Conservation (phyloP, 169 alveolate genomes). For the Eimeria necatrix region DNA sequence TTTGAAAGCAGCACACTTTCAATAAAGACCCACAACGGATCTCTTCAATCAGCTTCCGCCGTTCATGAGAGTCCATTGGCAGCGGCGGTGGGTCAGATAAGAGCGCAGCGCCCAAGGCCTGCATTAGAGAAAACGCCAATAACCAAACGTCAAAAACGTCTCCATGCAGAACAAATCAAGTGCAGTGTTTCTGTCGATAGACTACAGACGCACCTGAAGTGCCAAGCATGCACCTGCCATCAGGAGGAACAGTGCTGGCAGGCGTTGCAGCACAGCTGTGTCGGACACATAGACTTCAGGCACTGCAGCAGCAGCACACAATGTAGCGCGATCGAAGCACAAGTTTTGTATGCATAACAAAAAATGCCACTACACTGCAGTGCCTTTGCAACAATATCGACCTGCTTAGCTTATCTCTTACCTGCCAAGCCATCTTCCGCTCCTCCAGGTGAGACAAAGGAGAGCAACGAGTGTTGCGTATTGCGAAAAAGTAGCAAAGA, state of each 20-base stretch:
- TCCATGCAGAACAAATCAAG: not conserved
- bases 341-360: too few species aligned
- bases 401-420: not conserved
- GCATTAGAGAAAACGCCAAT: not conserved
- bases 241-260: conserved; percentile 69
- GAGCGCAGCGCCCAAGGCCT: conserved; percentile 73
- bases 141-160: not conserved
- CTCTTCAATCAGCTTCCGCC: conserved; percentile 64
- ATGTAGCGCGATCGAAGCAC: too few species aligned
- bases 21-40: conserved; percentile 53
- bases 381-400: too few species aligned
- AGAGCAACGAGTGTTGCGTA: conserved; percentile 36
- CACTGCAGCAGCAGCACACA: conserved; percentile 29
- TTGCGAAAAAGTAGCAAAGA: conserved; percentile 71
- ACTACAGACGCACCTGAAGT: conserved; percentile 66
- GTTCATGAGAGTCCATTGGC: conserved; percentile 62
- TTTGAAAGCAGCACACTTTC: not conserved
- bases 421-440: conserved; percentile 28
- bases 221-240: conserved; percentile 75
- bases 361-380: too few species aligned
- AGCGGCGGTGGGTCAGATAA: conserved; percentile 70
- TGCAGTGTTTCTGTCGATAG: not conserved
- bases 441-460: conserved; percentile 47
- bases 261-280: conserved; percentile 76
- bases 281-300: conserved; percentile 73